phyloP scores from a whole-genome alignment of 2,329 filamentous ascomycete genomes.

The Diaporthe sp. region DNA sequence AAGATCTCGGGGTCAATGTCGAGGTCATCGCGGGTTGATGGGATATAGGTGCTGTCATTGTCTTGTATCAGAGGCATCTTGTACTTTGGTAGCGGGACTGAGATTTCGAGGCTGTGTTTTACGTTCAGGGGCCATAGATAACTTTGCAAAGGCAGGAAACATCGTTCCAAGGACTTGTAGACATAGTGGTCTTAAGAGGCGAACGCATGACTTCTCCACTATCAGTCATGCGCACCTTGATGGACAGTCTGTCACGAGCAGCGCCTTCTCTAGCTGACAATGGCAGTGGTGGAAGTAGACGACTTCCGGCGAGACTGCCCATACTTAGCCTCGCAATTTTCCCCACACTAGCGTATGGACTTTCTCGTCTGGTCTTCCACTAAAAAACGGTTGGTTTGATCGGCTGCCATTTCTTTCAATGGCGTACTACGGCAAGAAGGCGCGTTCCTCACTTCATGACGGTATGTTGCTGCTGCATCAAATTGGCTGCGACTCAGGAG shows the following conservation, averaged over 20 bases:
- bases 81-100: not conserved
- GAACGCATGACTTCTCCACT: not conserved
- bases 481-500: not conserved
- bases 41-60: not conserved
- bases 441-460: not conserved
- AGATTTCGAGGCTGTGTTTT: no score
- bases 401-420: not conserved
- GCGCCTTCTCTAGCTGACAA: not conserved
- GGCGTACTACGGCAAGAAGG: rapidly evolving
- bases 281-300: not conserved
- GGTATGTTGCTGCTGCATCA: not conserved
- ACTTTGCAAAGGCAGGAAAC: no score
- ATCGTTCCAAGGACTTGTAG: not conserved
- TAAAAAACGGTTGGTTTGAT: not conserved
- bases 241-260: not conserved
- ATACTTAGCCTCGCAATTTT: not conserved
- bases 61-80: constrained; percentile 17
- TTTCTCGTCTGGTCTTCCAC: not conserved
- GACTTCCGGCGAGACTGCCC: not conserved
- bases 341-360: not conserved
- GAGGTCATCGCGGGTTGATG: not conserved
- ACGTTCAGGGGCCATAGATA: not conserved
- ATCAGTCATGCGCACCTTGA: not conserved
- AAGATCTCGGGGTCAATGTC: constrained; percentile 54
- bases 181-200: not conserved